Base-by-base conservation (phyloP, 2,329 filamentous ascomycete species). In the Podosphaera fusca region DNA sequence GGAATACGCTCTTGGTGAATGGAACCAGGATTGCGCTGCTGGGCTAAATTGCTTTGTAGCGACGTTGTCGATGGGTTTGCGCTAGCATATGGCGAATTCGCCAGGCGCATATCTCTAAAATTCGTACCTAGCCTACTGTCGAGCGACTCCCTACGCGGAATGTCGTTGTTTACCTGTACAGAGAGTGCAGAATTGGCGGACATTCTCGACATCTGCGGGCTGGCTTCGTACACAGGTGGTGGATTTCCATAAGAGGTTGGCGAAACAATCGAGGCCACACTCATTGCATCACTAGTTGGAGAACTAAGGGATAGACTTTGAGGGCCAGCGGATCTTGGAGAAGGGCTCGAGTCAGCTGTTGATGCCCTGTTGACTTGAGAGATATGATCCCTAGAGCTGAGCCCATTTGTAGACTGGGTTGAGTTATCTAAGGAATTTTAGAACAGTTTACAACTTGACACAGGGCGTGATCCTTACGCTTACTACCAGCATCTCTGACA, bases 41-140 rank as follows among this genome's bases (percentile, higher is more conserved):
- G 79, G 60, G 82, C 80, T 33, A 87, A 71, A 12, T 76, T 82
- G 58, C 79, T 83, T 57, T 86, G 84, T 30, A 89, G 78, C 1
- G 85, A 88, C 1, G 80, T 80, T 2, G 84, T 84, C 1, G 84
- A 88, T 57, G 82, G 80, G 68, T 89, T 88, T 63, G 84, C 80
- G 67, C 80, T 87, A 31, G 83, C 78, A 64, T 88, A 89, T 0
- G 84, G 84, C 5, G 82, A 85, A 1, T 74, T 75, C 55, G 80
- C 79, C 54, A 89, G 74, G 62, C 80, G 75, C 69, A 89, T 75
- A 51, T 85, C 81, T 58, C 75, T 77, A 67, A 89, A 81, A 50
- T 77, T 77, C 61, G 81, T 79, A 64, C 86, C 85, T 67, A 89
- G 82, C 60, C 84, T 78, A 68, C 84, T 87, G 68, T 89, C 85